Evolutionary conservation across 495 filamentous ascomycete species (phyloP), one percentile per base, ranked within the genome.

Genomic region (Penicillium bovifimosum): DNA sequence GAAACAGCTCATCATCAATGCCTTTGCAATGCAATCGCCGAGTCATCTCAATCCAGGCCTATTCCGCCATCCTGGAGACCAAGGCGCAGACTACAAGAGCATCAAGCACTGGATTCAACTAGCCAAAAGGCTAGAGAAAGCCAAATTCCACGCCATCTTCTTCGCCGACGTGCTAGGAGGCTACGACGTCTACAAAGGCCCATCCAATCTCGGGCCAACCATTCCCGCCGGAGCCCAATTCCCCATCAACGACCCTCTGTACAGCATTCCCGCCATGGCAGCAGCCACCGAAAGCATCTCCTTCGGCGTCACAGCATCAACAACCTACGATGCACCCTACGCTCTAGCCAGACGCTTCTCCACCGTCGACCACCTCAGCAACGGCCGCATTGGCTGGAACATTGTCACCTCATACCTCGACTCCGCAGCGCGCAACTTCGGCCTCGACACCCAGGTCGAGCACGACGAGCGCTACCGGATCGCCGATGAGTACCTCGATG

Each of bases 401-500:
- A 81, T 87, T 41, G 84, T 87, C 0, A 86, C 83, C 0, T 75
- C 75, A 44, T 86, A 86, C 62, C 70, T 86, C 5, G 82, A 86
- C 59, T 81, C 77, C 13, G 83, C 84, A 3, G 84, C 85, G 4
- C 69, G 75, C 42, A 86, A 86, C 61, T 63, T 85, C 40, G 80
- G 81, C 17, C 66, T 73, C 6, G 62, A 74, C n/a, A 75, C 81
- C 26, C 83, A 86, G 65, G 57, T 73, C 20, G 64, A 80, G 67
- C 85, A 87, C 56, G 84, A 86, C 54, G 82, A 86, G 61, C 75
- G 85, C 40, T 87, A 88, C 64, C 76, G 72, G 28, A 78, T 81
- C 54, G 83, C 83, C 1, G 78, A 86, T 40, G 85, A 88, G 58
- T 88, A 87, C 61, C 64, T 87, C 44, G 67, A 76, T 20, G 82